Percentiles rank a stretch among this genome's conserved stretches.
Conservation (phyloP, 495 filamentous ascomycete species). For the Aspergillus affinis region DNA sequence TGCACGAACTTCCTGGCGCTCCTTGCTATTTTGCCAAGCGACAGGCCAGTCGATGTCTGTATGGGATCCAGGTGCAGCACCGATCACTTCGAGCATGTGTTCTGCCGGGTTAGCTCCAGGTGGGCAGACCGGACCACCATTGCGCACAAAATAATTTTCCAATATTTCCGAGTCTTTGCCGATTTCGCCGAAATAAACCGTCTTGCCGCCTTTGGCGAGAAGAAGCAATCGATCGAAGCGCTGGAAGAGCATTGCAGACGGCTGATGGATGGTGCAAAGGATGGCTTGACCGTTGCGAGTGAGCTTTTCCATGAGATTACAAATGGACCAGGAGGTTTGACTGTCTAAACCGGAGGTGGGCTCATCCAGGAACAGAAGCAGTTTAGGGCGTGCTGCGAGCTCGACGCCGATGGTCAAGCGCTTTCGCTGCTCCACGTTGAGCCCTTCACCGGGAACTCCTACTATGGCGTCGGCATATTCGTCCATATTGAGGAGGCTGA, state of each 20-base stretch:
- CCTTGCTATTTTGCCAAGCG: constrained; percentile 67
- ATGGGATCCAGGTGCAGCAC: constrained; percentile 68
- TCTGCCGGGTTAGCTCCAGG: constrained; percentile 71
- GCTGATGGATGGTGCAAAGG: constrained; percentile 87
- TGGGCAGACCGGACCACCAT: constrained; percentile 61
- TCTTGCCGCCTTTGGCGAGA: constrained; percentile 67
- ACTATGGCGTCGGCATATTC: constrained; percentile 28
- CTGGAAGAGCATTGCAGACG: constrained; percentile 81
- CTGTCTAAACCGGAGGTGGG: constrained; percentile 77
- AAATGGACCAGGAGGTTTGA: constrained; percentile 79
- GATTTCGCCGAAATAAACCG: constrained; percentile 80
- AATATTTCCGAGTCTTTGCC: constrained; percentile 66
- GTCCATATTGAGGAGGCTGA: constrained; percentile 83
- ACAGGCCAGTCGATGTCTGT: constrained; percentile 72
- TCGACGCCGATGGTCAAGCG: constrained; percentile 81
- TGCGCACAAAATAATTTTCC: constrained; percentile 59
- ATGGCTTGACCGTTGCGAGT: constrained; percentile 80
- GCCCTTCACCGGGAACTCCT: constrained; percentile 38
- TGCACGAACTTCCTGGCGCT: constrained; percentile 57
- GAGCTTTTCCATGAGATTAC: constrained; percentile 70
- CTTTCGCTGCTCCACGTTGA: constrained; percentile 85
- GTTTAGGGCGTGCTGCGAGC: constrained; percentile 74
- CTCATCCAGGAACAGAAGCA: constrained; percentile 81
- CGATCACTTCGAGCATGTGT: constrained; percentile 86
- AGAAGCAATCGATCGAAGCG: constrained; percentile 83